Evolutionary conservation across 345 rosid genomes (phyloP).

Genomic region (Boechera stricta): DNA sequence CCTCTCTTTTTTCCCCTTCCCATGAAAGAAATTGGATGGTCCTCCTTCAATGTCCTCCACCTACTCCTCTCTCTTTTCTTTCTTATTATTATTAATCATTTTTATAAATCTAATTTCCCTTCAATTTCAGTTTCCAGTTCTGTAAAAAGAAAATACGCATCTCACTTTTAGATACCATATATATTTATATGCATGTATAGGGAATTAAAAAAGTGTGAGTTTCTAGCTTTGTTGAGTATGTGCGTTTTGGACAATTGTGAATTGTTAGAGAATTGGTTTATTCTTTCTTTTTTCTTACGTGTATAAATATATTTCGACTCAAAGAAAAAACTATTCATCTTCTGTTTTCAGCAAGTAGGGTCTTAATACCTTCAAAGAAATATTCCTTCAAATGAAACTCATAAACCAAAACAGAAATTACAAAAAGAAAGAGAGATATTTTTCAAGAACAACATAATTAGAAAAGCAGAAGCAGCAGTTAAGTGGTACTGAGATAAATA

Average conservation of each 20-base stretch:
- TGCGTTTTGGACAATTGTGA: constrained; percentile 45
- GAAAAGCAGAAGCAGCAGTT: constrained; percentile 45
- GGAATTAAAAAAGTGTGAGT: constrained; percentile 28
- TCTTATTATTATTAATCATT: background rate
- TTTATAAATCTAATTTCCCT: constrained; percentile 5
- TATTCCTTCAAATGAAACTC: constrained; percentile 40
- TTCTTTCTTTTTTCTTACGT: constrained; percentile 33
- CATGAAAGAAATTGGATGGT: constrained; percentile 49
- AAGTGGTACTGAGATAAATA: constrained; percentile 43
- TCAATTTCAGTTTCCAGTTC: background rate
- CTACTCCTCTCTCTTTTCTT: constrained; percentile 24
- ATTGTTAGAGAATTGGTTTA: constrained; percentile 49
- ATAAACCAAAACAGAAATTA: constrained; percentile 32
- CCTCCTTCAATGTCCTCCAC: constrained; percentile 47
- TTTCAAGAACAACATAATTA: constrained; percentile 43
- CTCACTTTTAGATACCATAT: constrained; percentile 26
- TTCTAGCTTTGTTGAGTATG: constrained; percentile 31
- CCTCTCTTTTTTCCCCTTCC: constrained; percentile 46
- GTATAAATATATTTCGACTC: constrained; percentile 47
- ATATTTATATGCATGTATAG: constrained; percentile 37
- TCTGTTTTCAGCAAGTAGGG: constrained; percentile 58
- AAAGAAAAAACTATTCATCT: constrained; percentile 42
- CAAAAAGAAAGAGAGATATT: constrained; percentile 15
- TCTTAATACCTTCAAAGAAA: constrained; percentile 37
- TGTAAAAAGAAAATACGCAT: constrained; percentile 23